These are phyloP conservation scores for Xylaria sp. DNA, from an alignment of 2,329 filamentous ascomycete species.

Conservation along the genomic window DNA sequence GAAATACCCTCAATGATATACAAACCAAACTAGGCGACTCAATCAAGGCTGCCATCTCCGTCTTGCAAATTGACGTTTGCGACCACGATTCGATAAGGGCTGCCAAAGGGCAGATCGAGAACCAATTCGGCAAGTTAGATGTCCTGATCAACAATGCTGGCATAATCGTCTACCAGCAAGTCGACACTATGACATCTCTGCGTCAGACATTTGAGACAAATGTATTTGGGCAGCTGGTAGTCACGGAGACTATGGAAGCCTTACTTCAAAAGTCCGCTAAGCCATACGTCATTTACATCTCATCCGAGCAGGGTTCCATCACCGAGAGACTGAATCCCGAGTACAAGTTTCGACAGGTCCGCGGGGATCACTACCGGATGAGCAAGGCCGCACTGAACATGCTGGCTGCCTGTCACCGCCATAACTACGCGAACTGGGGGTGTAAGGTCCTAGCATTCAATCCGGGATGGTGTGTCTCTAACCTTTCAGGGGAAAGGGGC, in stretches of 20 bases:
- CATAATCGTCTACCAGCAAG: conserved; percentile 60
- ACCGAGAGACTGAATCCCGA: conserved; percentile 41
- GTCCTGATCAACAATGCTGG: conserved; percentile 70
- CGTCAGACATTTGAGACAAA: conserved; percentile 59
- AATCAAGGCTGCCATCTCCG: conserved; percentile 64
- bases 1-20: conserved; percentile 46
- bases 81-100: conserved; percentile 66
- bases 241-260: conserved; percentile 48
- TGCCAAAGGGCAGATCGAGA: conserved; percentile 61
- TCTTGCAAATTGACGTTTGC: conserved; percentile 66
- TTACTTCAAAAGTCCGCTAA: conserved; percentile 46
- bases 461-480: conserved; percentile 50
- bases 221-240: conserved; percentile 45
- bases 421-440: conserved; percentile 44
- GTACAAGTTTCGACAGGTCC: conserved; percentile 30
- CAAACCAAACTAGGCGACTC: conserved; percentile 46
- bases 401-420: conserved; percentile 47
- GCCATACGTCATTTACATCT: conserved; percentile 50
- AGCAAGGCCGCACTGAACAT: conserved; percentile 54
- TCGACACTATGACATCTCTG: conserved; percentile 65
- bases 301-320: conserved; percentile 50
- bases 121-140: conserved; percentile 60
- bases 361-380: conserved; percentile 48
- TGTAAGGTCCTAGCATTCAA: conserved; percentile 50
- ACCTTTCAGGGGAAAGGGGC: conserved; percentile 47